Conservation (phyloP, 2,329 filamentous ascomycete species). For the Fusarium udum region DNA sequence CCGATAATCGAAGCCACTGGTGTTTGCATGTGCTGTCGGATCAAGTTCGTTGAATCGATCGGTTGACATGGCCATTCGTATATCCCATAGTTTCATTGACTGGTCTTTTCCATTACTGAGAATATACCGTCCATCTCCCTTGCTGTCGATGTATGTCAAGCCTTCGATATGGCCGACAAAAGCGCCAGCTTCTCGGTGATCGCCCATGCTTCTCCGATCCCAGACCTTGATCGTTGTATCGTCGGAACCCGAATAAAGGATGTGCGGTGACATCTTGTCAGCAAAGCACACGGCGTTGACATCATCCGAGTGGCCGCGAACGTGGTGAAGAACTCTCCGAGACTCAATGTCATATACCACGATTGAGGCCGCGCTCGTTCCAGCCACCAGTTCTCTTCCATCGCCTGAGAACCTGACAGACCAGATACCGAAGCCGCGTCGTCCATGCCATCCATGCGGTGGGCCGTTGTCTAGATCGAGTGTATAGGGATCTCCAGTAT, state of each 20-base stretch:
- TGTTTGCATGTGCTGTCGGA: conserved; percentile 61
- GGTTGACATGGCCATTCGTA: conserved; percentile 86
- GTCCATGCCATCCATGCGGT: conserved; percentile 42
- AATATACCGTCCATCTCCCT: conserved; percentile 80
- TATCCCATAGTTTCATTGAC: conserved; percentile 96
- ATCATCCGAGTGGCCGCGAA: conserved; percentile 83
- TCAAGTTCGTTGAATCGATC: conserved; percentile 67
- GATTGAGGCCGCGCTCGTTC: conserved; percentile 80
- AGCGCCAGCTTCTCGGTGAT: conserved; percentile 74
- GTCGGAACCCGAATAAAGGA: conserved; percentile 95
- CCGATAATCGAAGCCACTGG: conserved; percentile 78
- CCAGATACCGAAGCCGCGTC: conserved; percentile 74
- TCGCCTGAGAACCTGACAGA: conserved; percentile 93
- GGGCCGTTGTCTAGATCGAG: conserved; percentile 69
- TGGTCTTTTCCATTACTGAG: conserved; percentile 96
- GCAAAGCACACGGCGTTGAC: conserved; percentile 98
- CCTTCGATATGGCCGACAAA: conserved; percentile 75
- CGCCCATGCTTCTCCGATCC: conserved; percentile 92
- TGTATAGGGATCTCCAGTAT: conserved; percentile 80
- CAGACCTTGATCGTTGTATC: conserved; percentile 95
- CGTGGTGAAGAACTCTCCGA: conserved; percentile 75
- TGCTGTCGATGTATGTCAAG: conserved; percentile 75
- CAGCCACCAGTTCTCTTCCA: conserved; percentile 88
- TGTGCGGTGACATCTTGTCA: conserved; percentile 87
- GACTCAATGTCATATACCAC: conserved; percentile 94